These are phyloP conservation scores for Trichoderma gamsii DNA, from an alignment of 495 filamentous ascomycete genomes.

Conservation along the genomic window DNA sequence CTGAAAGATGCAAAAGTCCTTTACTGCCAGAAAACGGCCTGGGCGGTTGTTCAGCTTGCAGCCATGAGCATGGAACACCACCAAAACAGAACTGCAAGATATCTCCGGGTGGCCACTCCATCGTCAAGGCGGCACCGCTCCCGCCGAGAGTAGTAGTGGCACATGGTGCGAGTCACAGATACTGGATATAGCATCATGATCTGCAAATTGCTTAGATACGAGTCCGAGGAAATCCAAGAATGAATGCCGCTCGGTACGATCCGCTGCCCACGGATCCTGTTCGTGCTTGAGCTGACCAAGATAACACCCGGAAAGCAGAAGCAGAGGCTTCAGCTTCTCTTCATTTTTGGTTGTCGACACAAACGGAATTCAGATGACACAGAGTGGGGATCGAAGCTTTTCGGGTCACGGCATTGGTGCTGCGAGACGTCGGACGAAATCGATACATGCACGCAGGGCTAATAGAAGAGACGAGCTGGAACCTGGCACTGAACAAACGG, in stretches of 20 bases:
- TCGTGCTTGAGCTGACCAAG: background rate
- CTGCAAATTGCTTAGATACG: background rate
- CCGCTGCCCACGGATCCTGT: background rate
- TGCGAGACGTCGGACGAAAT: slow-evolving; percentile 6
- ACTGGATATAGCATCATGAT: background rate
- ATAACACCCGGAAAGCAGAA: background rate
- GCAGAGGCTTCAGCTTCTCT: too few species aligned
- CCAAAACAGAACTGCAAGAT: background rate
- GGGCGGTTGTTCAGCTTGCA: too few species aligned
- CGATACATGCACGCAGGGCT: too few species aligned
- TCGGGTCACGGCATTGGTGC: slow-evolving; percentile 5
- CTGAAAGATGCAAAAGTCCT: too few species aligned
- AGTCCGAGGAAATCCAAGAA: background rate
- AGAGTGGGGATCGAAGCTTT: background rate
- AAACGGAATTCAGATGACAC: background rate
- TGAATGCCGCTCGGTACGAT: background rate
- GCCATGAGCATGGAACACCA: too few species aligned
- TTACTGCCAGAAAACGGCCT: too few species aligned
- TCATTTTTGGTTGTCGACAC: background rate
- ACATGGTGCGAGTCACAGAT: background rate
- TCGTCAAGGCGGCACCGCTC: background rate
- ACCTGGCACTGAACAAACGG: too few species aligned
- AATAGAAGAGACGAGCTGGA: too few species aligned
- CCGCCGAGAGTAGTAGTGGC: background rate
- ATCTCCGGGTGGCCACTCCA: background rate